phyloP scores from a whole-genome alignment of 1,284 basidiomycete species.

The Boletus mariae region DNA sequence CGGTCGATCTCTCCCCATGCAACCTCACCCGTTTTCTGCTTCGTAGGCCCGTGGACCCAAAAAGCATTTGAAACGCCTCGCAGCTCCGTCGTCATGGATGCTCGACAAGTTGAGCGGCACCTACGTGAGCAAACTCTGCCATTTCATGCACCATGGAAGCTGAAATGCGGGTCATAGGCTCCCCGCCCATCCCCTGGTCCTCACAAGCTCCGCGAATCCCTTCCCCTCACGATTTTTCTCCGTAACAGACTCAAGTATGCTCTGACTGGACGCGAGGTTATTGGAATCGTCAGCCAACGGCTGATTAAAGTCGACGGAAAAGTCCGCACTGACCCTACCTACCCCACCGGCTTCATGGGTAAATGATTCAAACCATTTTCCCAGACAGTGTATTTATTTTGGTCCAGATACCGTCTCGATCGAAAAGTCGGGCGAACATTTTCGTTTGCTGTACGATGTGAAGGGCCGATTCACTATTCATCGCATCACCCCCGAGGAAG shows the following conservation, averaged over 20 bases:
- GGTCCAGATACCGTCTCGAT: conserved; percentile 88
- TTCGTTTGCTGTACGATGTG: conserved; percentile 98
- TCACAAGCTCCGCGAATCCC: conserved; percentile 98
- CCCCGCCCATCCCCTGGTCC: conserved; percentile 97
- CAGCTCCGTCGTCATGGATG: conserved; percentile 99
- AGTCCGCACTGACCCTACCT: conserved; percentile 97
- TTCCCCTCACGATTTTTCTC: conserved; percentile 92
- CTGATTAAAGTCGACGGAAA: conserved; percentile 99
- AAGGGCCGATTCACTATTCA: conserved; percentile 99
- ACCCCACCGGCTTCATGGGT: conserved; percentile 98
- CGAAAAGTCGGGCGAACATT: conserved; percentile 99
- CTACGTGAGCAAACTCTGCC: conserved; percentile 63
- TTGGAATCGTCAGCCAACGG: conserved; percentile 92
- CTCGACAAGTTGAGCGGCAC: conserved; percentile 98
- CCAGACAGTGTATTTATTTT: conserved; percentile 1
- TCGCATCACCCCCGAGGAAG: conserved; percentile 98
- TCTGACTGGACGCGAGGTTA: conserved; percentile 94
- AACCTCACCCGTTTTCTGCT: conserved; percentile 21
- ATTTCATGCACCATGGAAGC: background rate
- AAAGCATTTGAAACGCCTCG: conserved; percentile 98
- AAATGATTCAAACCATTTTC: conserved; percentile 29
- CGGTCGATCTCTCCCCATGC: background rate
- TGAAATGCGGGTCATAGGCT: conserved; percentile 51
- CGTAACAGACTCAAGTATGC: conserved; percentile 99
- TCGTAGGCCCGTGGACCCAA: conserved; percentile 93